These are phyloP conservation scores for Aspergillus saccharolyticus DNA, from an alignment of 495 filamentous ascomycete species.

Conservation along the genomic window DNA sequence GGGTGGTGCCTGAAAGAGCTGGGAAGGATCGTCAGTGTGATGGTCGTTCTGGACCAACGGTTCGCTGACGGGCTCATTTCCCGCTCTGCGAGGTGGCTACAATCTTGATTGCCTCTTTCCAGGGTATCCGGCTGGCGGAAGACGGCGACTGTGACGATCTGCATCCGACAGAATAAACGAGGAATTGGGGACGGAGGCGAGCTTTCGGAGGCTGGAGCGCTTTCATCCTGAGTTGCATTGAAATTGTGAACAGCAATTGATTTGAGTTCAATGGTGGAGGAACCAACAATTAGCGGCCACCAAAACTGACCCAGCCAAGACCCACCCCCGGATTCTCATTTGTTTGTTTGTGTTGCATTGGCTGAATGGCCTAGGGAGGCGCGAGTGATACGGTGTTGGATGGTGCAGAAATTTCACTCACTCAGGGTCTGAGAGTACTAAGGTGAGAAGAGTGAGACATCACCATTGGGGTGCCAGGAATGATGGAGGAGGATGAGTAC, in stretches of 20 bases:
- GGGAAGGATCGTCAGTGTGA: constrained; percentile 6
- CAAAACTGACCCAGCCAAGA: constrained; percentile 4
- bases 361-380: not conserved
- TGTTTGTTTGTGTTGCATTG: constrained; percentile 7
- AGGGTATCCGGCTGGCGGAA: not conserved
- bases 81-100: not conserved
- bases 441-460: not conserved
- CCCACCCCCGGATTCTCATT: constrained; percentile 27
- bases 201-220: no score
- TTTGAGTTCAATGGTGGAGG: constrained; percentile 5
- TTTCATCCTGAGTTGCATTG: not conserved
- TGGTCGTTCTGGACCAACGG: constrained; percentile 10
- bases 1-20: not conserved
- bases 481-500: not conserved
- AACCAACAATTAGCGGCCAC: constrained; percentile 5
- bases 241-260: constrained; percentile 3
- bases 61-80: not conserved
- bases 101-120: not conserved
- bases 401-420: not conserved
- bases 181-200: no score
- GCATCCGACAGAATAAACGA: not conserved
- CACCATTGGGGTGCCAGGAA: not conserved
- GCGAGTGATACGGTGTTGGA: not conserved
- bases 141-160: not conserved
- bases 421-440: not conserved